Conservation (phyloP, 2,329 filamentous ascomycete species). For the Fusarium camptoceras region DNA sequence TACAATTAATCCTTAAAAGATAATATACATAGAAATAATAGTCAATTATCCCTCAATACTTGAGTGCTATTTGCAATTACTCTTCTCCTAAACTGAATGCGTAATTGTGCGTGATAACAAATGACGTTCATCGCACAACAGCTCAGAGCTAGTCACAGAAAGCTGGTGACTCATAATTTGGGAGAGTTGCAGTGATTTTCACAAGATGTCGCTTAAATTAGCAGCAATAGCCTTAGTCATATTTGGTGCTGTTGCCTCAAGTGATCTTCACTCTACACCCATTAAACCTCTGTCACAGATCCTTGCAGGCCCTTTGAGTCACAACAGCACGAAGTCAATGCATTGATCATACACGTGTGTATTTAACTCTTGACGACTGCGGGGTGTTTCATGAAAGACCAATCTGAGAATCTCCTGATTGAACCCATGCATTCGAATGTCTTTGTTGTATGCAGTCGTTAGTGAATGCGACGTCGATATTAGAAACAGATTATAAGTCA, state of each 20-base stretch:
- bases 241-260: neutral
- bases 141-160: fast-evolving
- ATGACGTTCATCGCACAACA: too few relatives aligned
- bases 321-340: neutral
- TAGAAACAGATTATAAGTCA: neutral
- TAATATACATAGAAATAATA: neutral
- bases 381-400: neutral
- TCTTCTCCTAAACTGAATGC: too few relatives aligned
- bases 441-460: fast-evolving
- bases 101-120: too few relatives aligned
- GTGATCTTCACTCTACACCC: neutral
- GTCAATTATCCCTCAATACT: fast-evolving
- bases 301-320: neutral
- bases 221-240: neutral
- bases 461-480: neutral
- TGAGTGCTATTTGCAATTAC: too few relatives aligned
- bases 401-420: fast-evolving
- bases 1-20: neutral
- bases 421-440: neutral
- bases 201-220: neutral
- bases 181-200: neutral
- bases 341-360: neutral
- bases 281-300: neutral
- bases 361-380: fast-evolving
- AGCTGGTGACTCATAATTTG: neutral